Base-by-base conservation (phyloP, 148 eudicot genomes). In the Arctostaphylos glauca region DNA sequence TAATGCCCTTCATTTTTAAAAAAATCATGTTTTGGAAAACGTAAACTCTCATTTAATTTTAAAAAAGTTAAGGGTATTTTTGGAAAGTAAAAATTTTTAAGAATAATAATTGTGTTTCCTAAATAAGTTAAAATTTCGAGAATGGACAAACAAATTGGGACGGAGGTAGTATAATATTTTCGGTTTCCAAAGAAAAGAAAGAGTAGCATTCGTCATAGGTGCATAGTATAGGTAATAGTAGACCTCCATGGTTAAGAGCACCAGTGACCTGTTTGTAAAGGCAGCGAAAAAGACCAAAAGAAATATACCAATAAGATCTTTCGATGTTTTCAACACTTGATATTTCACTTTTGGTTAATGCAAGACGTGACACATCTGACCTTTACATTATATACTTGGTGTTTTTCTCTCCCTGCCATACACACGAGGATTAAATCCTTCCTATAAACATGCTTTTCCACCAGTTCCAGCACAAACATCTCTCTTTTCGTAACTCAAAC, bases 281-380 rank as follows among this genome's bases (percentile, higher is more conserved):
- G 72, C 72, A 25, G 9, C 72, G 25, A 6, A 6, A 6, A 67
- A 25, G 71, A 12, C 71, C 23, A 25, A 66, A 9, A 67, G 43
- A 62, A 25, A 12, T 68, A 31, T 38, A 78, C 38, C 5, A 23
- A 2, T 6, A 64, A 52, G 43, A 19, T 12, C 50, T 19, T 55
- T n/a, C 5, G 15, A 78, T 43, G 66, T 58, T 47, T 46, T 78
- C 23, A 13, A 21, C 10, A 21, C 7, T 25, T 16, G 21, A 9
- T 21, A 25, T n/a, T 59, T 59, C 67, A 50, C 48, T 47, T 60
- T 47, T 44, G 48, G 44, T 38, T 59, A 46, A 52, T 21, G 74
- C 25, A 80, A 66, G 82, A 64, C 64, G 64, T 80, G 74, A 16
- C 19, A 80, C 73, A 80, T 59, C 44, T 43, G 74, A 64, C 68